A percentile compares a stretch with the other conserved stretches of the same genome.
Evolutionary conservation across 2,329 filamentous ascomycete genomes (phyloP).

Genomic region (Cadophora luteo-olivacea): DNA sequence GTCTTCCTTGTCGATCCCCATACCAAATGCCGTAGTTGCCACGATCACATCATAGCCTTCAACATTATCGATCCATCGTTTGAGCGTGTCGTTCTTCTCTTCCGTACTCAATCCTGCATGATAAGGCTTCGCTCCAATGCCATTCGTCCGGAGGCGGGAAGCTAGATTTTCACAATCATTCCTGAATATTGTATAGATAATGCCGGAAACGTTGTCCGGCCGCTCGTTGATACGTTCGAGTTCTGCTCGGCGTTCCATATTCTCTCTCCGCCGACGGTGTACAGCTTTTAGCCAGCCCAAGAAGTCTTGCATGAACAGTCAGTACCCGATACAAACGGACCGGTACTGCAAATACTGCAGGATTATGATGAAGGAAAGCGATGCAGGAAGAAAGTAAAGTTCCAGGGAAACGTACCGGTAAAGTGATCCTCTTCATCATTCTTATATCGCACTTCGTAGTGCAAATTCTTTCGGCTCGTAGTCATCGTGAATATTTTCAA

Average conservation of each 20-base stretch:
- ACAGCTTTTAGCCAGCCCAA: slow-evolving; percentile 77
- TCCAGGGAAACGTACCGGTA: slow-evolving; percentile 40
- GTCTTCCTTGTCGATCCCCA: slow-evolving; percentile 96
- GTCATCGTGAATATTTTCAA: slow-evolving; percentile 82
- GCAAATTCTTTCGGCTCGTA: slow-evolving; percentile 82
- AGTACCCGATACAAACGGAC: slow-evolving; percentile 12
- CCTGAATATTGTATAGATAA: slow-evolving; percentile 80
- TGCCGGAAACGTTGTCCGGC: slow-evolving; percentile 71
- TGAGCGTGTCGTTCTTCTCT: slow-evolving; percentile 73
- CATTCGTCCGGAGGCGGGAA: slow-evolving; percentile 67
- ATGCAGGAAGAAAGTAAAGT: background rate
- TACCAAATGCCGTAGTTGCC: slow-evolving; percentile 94
- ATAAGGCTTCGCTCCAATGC: slow-evolving; percentile 76
- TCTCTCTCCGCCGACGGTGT: slow-evolving; percentile 69
- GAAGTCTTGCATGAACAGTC: slow-evolving; percentile 60
- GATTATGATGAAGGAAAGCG: background rate
- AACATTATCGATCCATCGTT: slow-evolving; percentile 75
- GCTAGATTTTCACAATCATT: slow-evolving; percentile 78
- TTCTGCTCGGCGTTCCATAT: slow-evolving; percentile 62
- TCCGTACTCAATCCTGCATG: slow-evolving; percentile 72
- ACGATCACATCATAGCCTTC: slow-evolving; percentile 89
- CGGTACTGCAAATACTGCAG: too few relatives aligned
- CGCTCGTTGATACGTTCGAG: slow-evolving; percentile 61
- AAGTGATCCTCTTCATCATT: slow-evolving; percentile 76
- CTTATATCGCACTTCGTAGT: slow-evolving; percentile 88